Evolutionary conservation across 345 rosid species (phyloP).

Genomic region (Aethionema arabicum): DNA sequence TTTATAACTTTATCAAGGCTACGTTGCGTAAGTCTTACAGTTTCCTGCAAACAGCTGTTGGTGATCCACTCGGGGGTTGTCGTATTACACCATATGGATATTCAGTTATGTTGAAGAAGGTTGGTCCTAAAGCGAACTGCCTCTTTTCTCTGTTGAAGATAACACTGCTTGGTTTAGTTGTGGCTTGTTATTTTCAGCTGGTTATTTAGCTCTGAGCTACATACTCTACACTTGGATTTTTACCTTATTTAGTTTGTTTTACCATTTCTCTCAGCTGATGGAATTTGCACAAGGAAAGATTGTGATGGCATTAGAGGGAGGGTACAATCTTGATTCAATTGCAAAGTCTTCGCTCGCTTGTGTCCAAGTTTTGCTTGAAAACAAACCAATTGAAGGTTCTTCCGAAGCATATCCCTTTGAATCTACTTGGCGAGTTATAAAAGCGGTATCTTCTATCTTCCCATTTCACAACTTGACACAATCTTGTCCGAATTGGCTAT

Average conservation of each 20-base stretch:
- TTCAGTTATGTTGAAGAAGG: conserved; percentile 76
- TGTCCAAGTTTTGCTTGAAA: conserved; percentile 73
- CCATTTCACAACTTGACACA: conserved; percentile 1
- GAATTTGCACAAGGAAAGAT: conserved; percentile 82
- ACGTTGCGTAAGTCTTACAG: conserved; percentile 23
- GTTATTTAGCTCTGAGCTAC: background rate
- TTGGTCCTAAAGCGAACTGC: conserved; percentile 26
- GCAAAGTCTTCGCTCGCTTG: conserved; percentile 91
- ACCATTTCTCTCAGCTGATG: conserved; percentile 58
- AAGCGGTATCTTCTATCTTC: conserved; percentile 45
- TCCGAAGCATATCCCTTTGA: conserved; percentile 77
- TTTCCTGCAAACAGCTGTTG: conserved; percentile 51
- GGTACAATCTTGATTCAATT: conserved; percentile 80
- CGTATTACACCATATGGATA: conserved; percentile 81
- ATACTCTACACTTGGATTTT: background rate
- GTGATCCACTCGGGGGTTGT: conserved; percentile 94
- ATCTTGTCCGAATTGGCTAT: background rate
- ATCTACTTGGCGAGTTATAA: conserved; percentile 85
- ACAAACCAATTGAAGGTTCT: conserved; percentile 48
- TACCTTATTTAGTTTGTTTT: conserved; percentile 8
- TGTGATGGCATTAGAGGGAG: conserved; percentile 89
- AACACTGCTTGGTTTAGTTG: conserved; percentile 1
- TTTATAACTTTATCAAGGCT: background rate
- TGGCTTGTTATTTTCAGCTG: background rate
- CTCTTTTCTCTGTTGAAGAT: conserved; percentile 37